phyloP scores from a whole-genome alignment of 2,329 filamentous ascomycete genomes.

The Calonectria ilicicola region DNA sequence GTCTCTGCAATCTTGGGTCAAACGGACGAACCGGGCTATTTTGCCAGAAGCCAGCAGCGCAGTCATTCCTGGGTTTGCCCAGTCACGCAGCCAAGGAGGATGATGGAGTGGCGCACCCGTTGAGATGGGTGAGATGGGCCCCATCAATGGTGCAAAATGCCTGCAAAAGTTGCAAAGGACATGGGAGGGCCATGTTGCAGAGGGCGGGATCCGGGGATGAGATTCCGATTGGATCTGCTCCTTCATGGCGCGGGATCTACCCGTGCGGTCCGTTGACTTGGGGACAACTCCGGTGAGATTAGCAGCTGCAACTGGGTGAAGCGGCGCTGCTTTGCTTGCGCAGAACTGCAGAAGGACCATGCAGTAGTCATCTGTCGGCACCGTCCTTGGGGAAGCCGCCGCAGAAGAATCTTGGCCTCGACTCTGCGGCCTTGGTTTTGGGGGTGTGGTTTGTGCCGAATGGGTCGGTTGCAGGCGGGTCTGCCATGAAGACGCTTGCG shows the following conservation, averaged over 20 bases:
- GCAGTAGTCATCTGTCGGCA: background rate
- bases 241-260: conserved; percentile 27
- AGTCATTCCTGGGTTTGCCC: background rate
- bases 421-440: conserved; percentile 1
- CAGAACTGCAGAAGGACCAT: background rate
- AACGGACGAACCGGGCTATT: conserved; percentile 22
- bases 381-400: background rate
- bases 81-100: background rate
- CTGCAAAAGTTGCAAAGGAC: background rate
- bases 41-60: background rate
- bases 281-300: conserved; percentile 5
- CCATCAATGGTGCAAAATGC: background rate
- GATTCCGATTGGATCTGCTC: conserved; percentile 24
- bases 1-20: conserved; percentile 2
- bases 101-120: conserved; percentile 8
- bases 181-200: conserved; percentile 2
- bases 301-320: background rate
- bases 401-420: conserved; percentile 8
- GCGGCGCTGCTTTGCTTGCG: background rate
- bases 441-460: conserved; percentile 12
- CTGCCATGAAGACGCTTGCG: conserved; percentile 7
- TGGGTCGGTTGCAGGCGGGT: background rate
- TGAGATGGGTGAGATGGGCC: conserved; percentile 8
- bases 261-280: conserved; percentile 22
- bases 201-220: conserved; percentile 7